Percentiles rank a stretch among this genome's conserved stretches.
phyloP scores from a whole-genome alignment of 441 rosid species.

The Hura crepitans region DNA sequence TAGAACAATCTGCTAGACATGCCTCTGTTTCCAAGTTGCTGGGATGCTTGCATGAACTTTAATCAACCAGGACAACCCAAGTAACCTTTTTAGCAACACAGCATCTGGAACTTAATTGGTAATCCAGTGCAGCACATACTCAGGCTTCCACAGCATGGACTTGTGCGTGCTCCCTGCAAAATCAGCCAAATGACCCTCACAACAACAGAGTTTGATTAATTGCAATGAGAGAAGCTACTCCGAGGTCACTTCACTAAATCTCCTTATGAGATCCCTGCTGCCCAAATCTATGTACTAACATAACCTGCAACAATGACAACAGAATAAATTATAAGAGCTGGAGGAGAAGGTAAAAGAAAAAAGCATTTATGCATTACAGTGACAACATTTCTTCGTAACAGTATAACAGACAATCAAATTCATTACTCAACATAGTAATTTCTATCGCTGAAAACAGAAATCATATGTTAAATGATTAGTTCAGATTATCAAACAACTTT shows the following conservation, averaged over 20 bases:
- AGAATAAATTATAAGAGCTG: neutral
- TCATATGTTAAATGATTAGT: neutral
- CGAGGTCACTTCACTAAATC: slow-evolving; percentile 1
- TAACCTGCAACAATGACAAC: slow-evolving; percentile 24
- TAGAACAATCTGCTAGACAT: slow-evolving; percentile 41
- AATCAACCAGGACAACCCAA: slow-evolving; percentile 9
- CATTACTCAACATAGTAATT: neutral
- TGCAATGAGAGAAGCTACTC: neutral
- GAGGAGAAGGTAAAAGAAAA: neutral
- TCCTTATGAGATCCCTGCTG: slow-evolving; percentile 3
- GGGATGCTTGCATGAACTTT: slow-evolving; percentile 35
- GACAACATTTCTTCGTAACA: neutral
- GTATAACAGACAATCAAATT: neutral
- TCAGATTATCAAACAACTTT: neutral
- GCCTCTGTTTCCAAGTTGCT: slow-evolving; percentile 30
- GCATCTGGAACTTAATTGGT: neutral
- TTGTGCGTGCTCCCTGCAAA: neutral
- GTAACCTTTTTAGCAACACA: slow-evolving; percentile 1
- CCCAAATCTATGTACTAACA: slow-evolving; percentile 1
- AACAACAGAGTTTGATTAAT: neutral
- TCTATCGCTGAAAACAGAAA: neutral
- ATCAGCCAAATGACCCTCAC: neutral
- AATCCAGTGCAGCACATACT: slow-evolving; percentile 1
- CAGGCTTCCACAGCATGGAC: neutral
- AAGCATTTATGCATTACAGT: neutral